A percentile compares a stretch with the other conserved stretches of the same genome.
phyloP scores from a whole-genome alignment of 2,329 filamentous ascomycete species.

The Sphaerostilbella broomeana region DNA sequence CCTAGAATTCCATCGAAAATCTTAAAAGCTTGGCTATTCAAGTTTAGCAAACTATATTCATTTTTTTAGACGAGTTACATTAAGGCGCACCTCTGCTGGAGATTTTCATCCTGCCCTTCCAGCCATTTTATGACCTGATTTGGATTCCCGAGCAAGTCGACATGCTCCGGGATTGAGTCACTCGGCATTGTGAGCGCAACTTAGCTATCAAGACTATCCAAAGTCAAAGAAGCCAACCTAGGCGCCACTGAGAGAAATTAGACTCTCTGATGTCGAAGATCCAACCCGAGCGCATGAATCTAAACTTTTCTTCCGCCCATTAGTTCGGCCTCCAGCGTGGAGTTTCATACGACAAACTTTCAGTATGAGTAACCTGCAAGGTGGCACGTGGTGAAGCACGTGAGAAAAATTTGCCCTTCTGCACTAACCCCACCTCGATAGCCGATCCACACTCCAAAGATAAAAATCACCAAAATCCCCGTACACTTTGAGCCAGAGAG shows the following conservation, averaged over 20 bases:
- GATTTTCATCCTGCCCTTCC: slow-evolving; percentile 30
- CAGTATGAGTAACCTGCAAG: neutral
- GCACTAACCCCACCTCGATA: slow-evolving; percentile 20
- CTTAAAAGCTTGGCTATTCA: slow-evolving; percentile 26
- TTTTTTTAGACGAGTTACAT: neutral
- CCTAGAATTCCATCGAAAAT: slow-evolving; percentile 43
- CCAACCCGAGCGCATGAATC: neutral
- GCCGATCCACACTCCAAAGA: slow-evolving; percentile 23
- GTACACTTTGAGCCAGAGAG: slow-evolving; percentile 7
- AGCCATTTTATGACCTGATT: slow-evolving; percentile 36
- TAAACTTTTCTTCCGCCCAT: neutral
- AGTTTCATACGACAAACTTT: too few relatives aligned
- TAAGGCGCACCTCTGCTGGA: slow-evolving; percentile 32
- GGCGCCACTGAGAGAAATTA: neutral
- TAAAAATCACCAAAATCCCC: slow-evolving; percentile 17
- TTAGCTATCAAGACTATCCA: neutral
- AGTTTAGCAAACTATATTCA: slow-evolving; percentile 10
- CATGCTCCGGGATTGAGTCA: slow-evolving; percentile 21
- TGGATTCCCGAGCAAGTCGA: slow-evolving; percentile 31
- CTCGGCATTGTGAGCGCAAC: slow-evolving; percentile 14
- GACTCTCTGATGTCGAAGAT: neutral
- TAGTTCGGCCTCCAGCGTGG: too few relatives aligned
- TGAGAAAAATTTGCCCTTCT: slow-evolving; percentile 32
- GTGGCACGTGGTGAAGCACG: slow-evolving; percentile 26
- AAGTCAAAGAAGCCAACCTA: neutral